A percentile compares a stretch with the other conserved stretches of the same genome.
Conservation (phyloP, 2,329 filamentous ascomycete species). For the Xylariaceae sp. region DNA sequence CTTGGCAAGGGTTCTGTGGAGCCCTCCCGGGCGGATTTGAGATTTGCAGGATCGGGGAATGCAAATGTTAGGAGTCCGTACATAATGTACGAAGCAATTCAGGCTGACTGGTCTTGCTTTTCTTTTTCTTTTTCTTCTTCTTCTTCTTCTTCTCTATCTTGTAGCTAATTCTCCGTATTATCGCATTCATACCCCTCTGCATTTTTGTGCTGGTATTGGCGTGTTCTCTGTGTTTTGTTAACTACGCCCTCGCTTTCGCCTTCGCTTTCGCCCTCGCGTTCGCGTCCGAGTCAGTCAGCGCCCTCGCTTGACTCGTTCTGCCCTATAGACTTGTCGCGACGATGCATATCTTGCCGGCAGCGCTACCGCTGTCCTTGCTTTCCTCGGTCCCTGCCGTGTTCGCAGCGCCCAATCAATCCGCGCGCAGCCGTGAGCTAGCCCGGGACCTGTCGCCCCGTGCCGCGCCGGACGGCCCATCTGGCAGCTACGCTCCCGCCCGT, state of each 20-base stretch:
- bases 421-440: constrained; percentile 11
- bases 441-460: constrained; percentile 33
- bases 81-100: too few species aligned
- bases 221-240: too few species aligned
- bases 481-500: constrained; percentile 66
- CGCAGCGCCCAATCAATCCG: constrained; percentile 19
- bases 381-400: constrained; percentile 24
- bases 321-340: constrained; percentile 1
- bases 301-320: neutral
- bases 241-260: neutral
- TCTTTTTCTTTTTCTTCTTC: neutral
- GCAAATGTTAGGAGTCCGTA: too few species aligned
- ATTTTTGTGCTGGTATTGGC: too few species aligned
- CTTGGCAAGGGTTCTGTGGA: too few species aligned
- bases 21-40: neutral
- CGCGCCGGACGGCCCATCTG: constrained; percentile 36
- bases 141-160: neutral
- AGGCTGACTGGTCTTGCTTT: neutral
- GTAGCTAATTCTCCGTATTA: too few species aligned
- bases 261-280: neutral
- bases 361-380: constrained; percentile 25
- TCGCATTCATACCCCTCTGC: too few species aligned
- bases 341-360: constrained; percentile 23
- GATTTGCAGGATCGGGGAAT: neutral
- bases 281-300: too few species aligned